Conservation (phyloP, 352 stramenopile species). For the Peronospora tabacina region DNA sequence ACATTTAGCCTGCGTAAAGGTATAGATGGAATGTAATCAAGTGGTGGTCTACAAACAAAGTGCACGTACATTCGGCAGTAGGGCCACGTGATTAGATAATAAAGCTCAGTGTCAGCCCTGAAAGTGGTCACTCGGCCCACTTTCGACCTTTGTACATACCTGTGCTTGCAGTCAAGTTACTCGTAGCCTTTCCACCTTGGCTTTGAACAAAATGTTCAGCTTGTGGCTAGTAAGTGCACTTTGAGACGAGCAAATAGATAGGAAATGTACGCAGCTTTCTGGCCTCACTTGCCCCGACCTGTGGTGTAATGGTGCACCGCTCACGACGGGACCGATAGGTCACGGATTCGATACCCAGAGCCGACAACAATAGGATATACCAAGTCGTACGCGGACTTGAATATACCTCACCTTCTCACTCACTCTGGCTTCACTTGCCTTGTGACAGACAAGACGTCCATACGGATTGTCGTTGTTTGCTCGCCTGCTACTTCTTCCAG, state of each 20-base stretch:
- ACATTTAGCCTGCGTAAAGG: no score
- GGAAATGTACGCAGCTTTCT: not conserved
- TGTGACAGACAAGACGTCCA: not conserved
- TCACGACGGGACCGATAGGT: no score
- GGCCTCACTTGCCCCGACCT: no score
- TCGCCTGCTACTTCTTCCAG: not conserved
- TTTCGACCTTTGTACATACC: constrained; percentile 2
- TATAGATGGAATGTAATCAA: no score
- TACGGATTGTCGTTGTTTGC: not conserved
- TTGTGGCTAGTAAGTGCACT: not conserved
- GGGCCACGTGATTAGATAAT: not conserved
- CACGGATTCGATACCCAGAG: no score
- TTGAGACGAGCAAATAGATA: not conserved
- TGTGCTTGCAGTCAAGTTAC: constrained; percentile 6
- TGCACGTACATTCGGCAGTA: no score
- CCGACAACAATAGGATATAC: no score
- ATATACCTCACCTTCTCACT: no score
- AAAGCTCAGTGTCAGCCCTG: not conserved
- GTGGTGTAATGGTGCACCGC: no score
- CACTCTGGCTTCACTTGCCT: constrained; percentile 6
- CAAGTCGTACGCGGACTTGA: no score
- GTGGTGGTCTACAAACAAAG: no score
- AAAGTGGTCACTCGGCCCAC: not conserved
- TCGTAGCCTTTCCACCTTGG: constrained; percentile 4
- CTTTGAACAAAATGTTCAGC: not conserved